Evolutionary conservation across 768 basidiomycete species (phyloP), one percentile per base, ranked within the genome.

Genomic region (Multifurca ochricompacta): DNA sequence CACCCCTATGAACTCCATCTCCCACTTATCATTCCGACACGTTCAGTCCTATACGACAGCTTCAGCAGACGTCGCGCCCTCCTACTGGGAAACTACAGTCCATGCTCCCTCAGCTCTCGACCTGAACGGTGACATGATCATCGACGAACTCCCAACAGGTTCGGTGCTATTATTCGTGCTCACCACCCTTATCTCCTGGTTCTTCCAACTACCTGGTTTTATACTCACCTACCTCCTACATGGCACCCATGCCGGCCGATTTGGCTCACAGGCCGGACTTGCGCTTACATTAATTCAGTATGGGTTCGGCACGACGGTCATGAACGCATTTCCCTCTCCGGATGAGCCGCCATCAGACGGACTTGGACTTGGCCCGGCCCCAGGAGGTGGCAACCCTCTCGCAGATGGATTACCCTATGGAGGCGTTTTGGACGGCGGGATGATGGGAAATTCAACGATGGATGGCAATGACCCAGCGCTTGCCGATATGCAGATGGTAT

Each of bases 191-290:
- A 83, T 91, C 53, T 94, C 91, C 6, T 87, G 87, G 72, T 91
- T 93, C 72, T 98, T 99, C 85, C 93, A 97, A 71, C 94, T 97
- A 68, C 79, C 95, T 64, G 94, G 91, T 48, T 92, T 89, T 76
- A 69, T 87, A 55, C 78, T 99, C 71, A 96, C 94, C 1, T 96
- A 92, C 65, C 83, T 97, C 62, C 82, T 98, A 2, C 87, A 89
- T 70, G 84, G 83, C 11, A 86, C 92, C 1, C 94, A 98, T 65
- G 91, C 96, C 0, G 90, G 87, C 56, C 94, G 93, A 68, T 90
- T 80, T 65, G 96, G 96, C 46, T 91, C 91, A 14, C 85, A 91
- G 40, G 92, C 91, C 0, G 95, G 95, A 28, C 81, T 99, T n/a
- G 95, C 95, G 16, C 76, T 96, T 62, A 98, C 91, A 0, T 74